phyloP scores from a whole-genome alignment of 2,329 filamentous ascomycete genomes.

The Penicillium digitatum region DNA sequence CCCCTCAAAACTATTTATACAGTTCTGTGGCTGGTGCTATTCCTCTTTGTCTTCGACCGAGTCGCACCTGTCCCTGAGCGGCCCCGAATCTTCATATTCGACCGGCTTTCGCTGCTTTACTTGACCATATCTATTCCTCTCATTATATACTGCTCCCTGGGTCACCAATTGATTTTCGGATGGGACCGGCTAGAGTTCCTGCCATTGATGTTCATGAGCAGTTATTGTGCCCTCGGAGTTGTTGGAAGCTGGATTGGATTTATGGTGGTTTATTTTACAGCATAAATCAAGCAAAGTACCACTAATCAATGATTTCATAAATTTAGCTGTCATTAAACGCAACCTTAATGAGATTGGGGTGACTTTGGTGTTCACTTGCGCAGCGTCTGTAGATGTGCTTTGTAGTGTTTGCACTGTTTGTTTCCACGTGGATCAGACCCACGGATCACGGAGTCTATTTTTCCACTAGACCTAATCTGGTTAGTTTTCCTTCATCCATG shows the following conservation, averaged over 20 bases:
- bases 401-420: conserved; percentile 22
- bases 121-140: conserved; percentile 85
- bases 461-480: conserved; percentile 9
- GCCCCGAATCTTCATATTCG: conserved; percentile 81
- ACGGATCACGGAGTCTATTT: conserved; percentile 23
- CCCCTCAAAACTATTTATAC: conserved; percentile 93
- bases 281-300: conserved; percentile 17
- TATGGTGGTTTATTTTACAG: conserved; percentile 82
- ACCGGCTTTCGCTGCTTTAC: conserved; percentile 85
- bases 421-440: conserved; percentile 23
- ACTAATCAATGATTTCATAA: neutral
- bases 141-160: conserved; percentile 79
- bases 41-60: conserved; percentile 80
- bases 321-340: neutral
- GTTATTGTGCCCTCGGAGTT: conserved; percentile 90
- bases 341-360: neutral
- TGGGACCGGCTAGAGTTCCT: conserved; percentile 73
- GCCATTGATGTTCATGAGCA: conserved; percentile 94
- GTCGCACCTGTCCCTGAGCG: conserved; percentile 78
- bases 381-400: conserved; percentile 4
- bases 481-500: conserved; percentile 17
- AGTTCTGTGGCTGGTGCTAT: conserved; percentile 81
- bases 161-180: conserved; percentile 81
- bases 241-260: conserved; percentile 95
- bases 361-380: neutral